Evolutionary conservation across 2,329 filamentous ascomycete genomes (phyloP), one percentile per base, ranked within the genome.

Genomic region (Botrytis galanthina): DNA sequence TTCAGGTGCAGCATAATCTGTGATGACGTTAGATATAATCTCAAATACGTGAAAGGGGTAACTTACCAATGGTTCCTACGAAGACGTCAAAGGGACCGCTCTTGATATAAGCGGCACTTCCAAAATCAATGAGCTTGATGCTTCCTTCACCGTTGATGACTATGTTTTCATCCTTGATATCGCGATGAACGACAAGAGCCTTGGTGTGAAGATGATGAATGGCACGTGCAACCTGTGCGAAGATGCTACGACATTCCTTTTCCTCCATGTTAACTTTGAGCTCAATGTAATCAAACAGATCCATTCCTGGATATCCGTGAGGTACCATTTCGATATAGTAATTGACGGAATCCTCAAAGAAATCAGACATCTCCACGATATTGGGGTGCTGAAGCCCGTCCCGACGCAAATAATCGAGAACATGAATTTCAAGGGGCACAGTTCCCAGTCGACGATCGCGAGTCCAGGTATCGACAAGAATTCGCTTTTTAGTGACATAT

Each of bases 241-340:
- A 99, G 75, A 99, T 99, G 83, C 93, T 97, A 71, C 94, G 90
- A 81, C 94, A 97, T 82, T 99, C 96, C 12, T 88, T 86, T 83
- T 99, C 96, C 71, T 97, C 94, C 96, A 99, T 99, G 79, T 95
- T 98, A 63, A 94, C 91, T 39, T 95, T 91, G 71, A 99, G 87
- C 82, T 99, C 96, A 77, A 99, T 99, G 82, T 99, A 99, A 83
- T 99, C 96, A 80, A 99, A 99, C 2, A 99, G 87, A 82, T 99
- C 96, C 95, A 99, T 98, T 20, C 96, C 96, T 0, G 96, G 96
- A 54, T 98, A 86, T 1, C 96, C 96, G 79, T 98, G 96, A 0
- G 96, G 96, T 22, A 93, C 87, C 94, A 98, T 99, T 82, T 98
- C 96, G 78, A 99, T 99, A 83, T 99, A 99, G 84, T 99, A 99